A percentile compares a stretch with the other conserved stretches of the same genome.
Conservation (phyloP, 78 protist species). For the Dictyostelium brefeldianum region DNA sequence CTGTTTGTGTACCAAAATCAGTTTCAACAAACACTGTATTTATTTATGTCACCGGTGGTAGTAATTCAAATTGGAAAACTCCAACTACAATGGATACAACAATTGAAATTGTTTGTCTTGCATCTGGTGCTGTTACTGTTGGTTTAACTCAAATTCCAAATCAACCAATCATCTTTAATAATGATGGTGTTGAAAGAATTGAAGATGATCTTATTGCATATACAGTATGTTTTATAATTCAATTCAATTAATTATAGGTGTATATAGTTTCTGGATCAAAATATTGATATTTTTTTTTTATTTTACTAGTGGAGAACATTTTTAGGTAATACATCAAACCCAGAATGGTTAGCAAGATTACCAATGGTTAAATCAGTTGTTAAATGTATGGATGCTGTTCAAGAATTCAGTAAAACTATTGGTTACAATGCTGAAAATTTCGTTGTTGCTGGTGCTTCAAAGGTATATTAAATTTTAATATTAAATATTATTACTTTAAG, state of each 20-base stretch:
- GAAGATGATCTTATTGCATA: conserved; percentile 83
- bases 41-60: conserved; percentile 67
- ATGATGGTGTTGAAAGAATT: conserved; percentile 60
- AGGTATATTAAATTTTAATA: too few species aligned
- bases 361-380: conserved; percentile 87
- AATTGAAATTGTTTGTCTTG: conserved; percentile 52
- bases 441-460: conserved; percentile 88
- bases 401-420: conserved; percentile 42
- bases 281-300: not conserved
- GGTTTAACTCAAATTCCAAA: conserved; percentile 83
- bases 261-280: too few species aligned
- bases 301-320: conserved; percentile 72
- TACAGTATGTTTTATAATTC: conserved; percentile 76
- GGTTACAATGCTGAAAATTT: conserved; percentile 25
- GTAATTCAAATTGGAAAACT: conserved; percentile 48
- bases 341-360: conserved; percentile 83
- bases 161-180: conserved; percentile 73
- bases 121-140: conserved; percentile 43
- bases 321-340: conserved; percentile 44
- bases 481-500: too few species aligned
- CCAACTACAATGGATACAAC: conserved; percentile 31
- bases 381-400: conserved; percentile 80
- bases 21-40: conserved; percentile 29
- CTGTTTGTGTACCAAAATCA: conserved; percentile 67
- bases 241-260: too few species aligned